A percentile compares a stretch with the other conserved stretches of the same genome.
Conservation (phyloP, 2,329 filamentous ascomycete species). For the Colletotrichum melonis region DNA sequence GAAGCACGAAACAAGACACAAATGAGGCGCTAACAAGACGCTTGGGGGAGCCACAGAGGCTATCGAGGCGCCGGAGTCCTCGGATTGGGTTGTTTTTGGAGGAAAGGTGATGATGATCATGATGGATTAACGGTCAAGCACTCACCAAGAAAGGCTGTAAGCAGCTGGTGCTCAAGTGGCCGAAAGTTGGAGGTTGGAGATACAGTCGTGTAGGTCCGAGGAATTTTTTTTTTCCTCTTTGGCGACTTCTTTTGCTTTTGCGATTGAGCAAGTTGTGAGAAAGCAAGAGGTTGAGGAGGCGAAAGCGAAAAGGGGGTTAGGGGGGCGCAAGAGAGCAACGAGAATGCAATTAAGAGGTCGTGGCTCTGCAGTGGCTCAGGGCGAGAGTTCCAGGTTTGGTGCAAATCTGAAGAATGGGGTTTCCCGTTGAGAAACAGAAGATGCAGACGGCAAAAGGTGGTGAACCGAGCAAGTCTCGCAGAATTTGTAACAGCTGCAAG, state of each 20-base stretch:
- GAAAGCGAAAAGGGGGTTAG: not conserved
- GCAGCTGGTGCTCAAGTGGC: slow-evolving; percentile 5
- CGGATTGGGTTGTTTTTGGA: slow-evolving; percentile 27
- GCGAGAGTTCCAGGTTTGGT: not conserved
- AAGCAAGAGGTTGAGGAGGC: not conserved
- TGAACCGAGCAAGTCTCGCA: slow-evolving; percentile 13
- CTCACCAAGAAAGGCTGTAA: slow-evolving; percentile 18
- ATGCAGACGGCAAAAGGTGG: slow-evolving; percentile 23
- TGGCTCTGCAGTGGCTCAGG: slow-evolving; percentile 14
- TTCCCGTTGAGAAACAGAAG: not conserved
- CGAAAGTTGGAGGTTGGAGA: not conserved
- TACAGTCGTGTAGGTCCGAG: not conserved
- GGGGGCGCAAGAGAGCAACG: not conserved
- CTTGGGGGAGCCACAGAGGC: slow-evolving; percentile 24
- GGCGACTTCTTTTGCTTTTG: not conserved
- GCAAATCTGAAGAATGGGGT: slow-evolving; percentile 13
- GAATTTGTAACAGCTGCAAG: slow-evolving; percentile 25
- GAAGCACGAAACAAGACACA: slow-evolving; percentile 18
- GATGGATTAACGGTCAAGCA: slow-evolving; percentile 26
- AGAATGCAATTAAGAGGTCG: not conserved
- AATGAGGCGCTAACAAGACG: slow-evolving; percentile 21
- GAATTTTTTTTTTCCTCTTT: not conserved
- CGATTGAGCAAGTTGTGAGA: not conserved
- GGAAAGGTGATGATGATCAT: not conserved
- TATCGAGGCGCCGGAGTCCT: slow-evolving; percentile 17